Conservation (phyloP, 495 filamentous ascomycete species). For the Trichoderma gamsii region DNA sequence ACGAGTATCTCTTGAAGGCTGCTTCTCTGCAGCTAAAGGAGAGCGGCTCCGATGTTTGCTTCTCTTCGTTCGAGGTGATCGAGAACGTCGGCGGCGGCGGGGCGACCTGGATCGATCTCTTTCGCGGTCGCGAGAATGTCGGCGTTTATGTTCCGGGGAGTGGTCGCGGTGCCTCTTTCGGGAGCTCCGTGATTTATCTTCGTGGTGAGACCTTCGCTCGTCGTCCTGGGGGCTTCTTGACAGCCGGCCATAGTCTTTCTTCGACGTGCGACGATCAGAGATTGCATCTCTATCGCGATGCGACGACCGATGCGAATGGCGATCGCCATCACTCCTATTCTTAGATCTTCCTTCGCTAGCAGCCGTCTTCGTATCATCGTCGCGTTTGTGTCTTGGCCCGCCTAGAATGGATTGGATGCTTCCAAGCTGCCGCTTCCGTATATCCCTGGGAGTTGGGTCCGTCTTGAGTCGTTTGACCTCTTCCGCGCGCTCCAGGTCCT, state of each 20-base stretch:
- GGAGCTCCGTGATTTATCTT: constrained; percentile 23
- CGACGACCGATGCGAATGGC: not conserved
- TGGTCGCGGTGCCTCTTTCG: constrained; percentile 28
- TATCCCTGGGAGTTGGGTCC: constrained; percentile 37
- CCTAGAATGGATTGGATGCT: constrained; percentile 47
- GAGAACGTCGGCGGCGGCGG: constrained; percentile 12
- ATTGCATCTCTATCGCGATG: constrained; percentile 17
- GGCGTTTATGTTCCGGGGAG: not conserved
- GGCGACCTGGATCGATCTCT: constrained; percentile 17
- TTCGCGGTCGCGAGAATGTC: constrained; percentile 18
- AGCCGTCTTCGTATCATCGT: constrained; percentile 11
- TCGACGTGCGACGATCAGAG: constrained; percentile 13
- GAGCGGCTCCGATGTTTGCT: constrained; percentile 25
- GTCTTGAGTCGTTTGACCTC: constrained; percentile 34
- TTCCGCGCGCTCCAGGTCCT: constrained; percentile 37
- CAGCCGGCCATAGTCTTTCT: constrained; percentile 12
- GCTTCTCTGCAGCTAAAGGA: constrained; percentile 4
- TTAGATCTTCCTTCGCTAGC: constrained; percentile 22
- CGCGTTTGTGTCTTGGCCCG: constrained; percentile 34
- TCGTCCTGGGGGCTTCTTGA: constrained; percentile 19
- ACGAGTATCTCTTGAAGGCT: constrained; percentile 13
- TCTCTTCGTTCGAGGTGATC: constrained; percentile 2
- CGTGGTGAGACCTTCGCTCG: constrained; percentile 20
- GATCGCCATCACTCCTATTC: constrained; percentile 11
- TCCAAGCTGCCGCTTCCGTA: constrained; percentile 45